Evolutionary conservation across 257 asterid species (phyloP).

Genomic region (Penstemon barbatus): DNA sequence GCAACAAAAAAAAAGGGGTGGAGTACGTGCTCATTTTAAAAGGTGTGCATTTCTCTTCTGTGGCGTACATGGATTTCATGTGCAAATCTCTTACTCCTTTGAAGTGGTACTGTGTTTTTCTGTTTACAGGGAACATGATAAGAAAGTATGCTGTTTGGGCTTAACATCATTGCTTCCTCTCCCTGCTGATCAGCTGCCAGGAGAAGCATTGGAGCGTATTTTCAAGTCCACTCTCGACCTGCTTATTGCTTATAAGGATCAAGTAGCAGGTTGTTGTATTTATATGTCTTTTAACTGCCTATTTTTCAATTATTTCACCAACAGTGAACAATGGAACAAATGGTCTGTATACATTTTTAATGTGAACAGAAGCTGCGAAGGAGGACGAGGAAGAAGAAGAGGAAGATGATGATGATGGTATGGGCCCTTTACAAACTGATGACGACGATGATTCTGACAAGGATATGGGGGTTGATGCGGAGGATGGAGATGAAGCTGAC

Average conservation of each 20-base stretch:
- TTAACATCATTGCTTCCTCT: slow-evolving; percentile 92
- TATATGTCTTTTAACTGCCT: slow-evolving; percentile 22
- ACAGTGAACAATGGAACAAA: neutral
- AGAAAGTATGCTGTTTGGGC: slow-evolving; percentile 95
- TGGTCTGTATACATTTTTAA: neutral
- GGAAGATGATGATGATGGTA: slow-evolving; percentile 72
- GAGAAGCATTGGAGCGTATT: slow-evolving; percentile 86
- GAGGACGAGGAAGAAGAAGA: slow-evolving; percentile 70
- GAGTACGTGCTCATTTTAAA: slow-evolving; percentile 72
- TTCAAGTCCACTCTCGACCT: slow-evolving; percentile 88
- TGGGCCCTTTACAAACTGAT: slow-evolving; percentile 73
- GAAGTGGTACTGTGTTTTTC: slow-evolving; percentile 17
- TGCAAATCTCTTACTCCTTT: slow-evolving; percentile 9
- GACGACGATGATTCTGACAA: slow-evolving; percentile 86
- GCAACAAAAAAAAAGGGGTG: slow-evolving; percentile 85
- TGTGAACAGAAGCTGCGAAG: slow-evolving; percentile 69
- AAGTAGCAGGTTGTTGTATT: slow-evolving; percentile 69
- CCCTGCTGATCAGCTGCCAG: slow-evolving; percentile 85
- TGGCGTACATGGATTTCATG: slow-evolving; percentile 2
- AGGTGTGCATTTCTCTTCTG: slow-evolving; percentile 43
- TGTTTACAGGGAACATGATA: slow-evolving; percentile 88
- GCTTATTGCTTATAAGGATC: slow-evolving; percentile 95
- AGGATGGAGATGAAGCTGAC: slow-evolving; percentile 88
- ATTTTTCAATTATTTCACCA: slow-evolving; percentile 3
- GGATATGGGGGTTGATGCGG: slow-evolving; percentile 92